Evolutionary conservation across 306 rosid species (phyloP), one percentile per base, ranked within the genome.

Genomic region (Hylodesmum podocarpum): DNA sequence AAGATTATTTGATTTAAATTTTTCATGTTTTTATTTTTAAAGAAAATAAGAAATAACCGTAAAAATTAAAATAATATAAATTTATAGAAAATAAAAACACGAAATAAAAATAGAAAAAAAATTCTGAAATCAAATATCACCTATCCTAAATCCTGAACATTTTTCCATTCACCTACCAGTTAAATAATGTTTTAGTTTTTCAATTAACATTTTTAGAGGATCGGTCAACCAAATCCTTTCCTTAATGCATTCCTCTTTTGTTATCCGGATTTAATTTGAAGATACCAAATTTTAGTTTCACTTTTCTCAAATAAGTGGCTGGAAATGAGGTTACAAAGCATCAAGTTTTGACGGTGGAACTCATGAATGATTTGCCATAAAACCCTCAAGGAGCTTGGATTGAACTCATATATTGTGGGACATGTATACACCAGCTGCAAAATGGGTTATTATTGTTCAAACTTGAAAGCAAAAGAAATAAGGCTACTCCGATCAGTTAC

Each of bases 401-500:
- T 70, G 18, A 44, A 69, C 12, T 8, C 10, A 22, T n/a, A n/a
- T n/a, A n/a, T n/a, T 14, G 66, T 19, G 72, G 29, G 66, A 37
- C 24, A 27, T 3, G 46, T 14, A 51, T 29, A 39, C 66, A 7
- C 33, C 13, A 46, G 37, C 41, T 58, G 64, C 65, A 75, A 79
- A 75, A 76, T 18, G 53, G 54, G 61, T 28, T 71, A 21, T 64
- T 2, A 31, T 49, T 15, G 61, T 40, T 47, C 58, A 50, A 46
- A 27, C 74, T 40, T 73, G 58, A 75, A 67, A 58, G 66, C 51
- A 49, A 50, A n/a, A 62, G 36, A 61, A 2, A 33, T 6, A 2
- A 34, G 68, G n/a, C 28, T 68, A 55, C 80, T 24, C 0, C 10
- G 74, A 50, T 13, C 51, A 69, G 78, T 69, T 69, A 69, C 41